Percentiles rank a stretch among this genome's conserved stretches.
Evolutionary conservation across 1,284 basidiomycete species (phyloP).

Genomic region (Ustilago nuda): DNA sequence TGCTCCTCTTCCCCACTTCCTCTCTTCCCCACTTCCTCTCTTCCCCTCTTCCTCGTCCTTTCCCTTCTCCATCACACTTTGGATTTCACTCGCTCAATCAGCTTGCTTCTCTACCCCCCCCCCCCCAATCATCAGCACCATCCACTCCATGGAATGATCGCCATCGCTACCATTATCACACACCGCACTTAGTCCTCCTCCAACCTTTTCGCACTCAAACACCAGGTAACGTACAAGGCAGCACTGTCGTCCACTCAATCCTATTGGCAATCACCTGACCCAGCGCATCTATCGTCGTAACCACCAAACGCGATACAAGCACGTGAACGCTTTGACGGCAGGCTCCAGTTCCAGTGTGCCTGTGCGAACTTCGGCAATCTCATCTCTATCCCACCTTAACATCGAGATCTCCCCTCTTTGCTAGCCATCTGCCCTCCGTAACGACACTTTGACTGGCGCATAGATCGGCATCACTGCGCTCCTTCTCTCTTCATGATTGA

Average conservation of each 20-base stretch:
- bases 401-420: background rate
- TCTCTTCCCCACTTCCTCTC: slow-evolving; percentile 1
- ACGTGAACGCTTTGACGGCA: background rate
- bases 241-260: background rate
- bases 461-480: background rate
- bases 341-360: background rate
- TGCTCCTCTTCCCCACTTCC: background rate
- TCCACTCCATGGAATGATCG: background rate
- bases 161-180: background rate
- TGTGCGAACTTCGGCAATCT: background rate
- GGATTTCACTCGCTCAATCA: background rate
- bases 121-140: background rate
- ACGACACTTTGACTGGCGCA: background rate
- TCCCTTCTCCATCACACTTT: background rate
- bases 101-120: background rate
- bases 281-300: background rate
- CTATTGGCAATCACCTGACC: background rate
- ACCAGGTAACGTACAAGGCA: background rate
- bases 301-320: background rate
- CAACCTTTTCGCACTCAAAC: background rate
- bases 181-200: background rate
- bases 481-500: slow-evolving; percentile 17
- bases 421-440: background rate
- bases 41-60: background rate
- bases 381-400: background rate